Base-by-base conservation (phyloP, 2,329 filamentous ascomycete species). In the Calonectria henricotiae region DNA sequence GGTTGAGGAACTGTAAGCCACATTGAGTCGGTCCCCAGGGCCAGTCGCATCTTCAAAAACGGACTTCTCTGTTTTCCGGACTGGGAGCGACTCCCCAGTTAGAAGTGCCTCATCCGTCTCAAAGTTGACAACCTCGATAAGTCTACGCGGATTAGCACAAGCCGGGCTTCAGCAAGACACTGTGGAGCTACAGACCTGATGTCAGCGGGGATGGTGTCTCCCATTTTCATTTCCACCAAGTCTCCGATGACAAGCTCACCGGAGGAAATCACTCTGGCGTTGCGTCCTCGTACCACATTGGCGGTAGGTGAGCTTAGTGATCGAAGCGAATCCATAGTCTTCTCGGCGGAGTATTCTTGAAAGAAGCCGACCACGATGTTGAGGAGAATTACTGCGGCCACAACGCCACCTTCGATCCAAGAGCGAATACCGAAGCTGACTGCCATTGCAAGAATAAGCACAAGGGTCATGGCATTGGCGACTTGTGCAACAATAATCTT, bases 41-140 rank as follows among this genome's bases (percentile, higher is more conserved):
- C 83, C 83, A 1, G 82, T 86, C 7, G 85, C 83, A 0, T 78
- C 78, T 30, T 79, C 72, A 32, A 86, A 86, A 30, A 85, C 85
- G 25, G 80, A 78, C 20, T 83, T 79, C 6, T 85, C 78, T 74
- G 87, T 83, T 81, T 92, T 89, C 78, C 83, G 85, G 2, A 90
- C 87, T n/a, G 90, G 89, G 0, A 91, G 82, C 7, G 90, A 90
- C 79, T 92, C 90, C 54, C 90, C 90, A 1, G 90, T 92, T 9
- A 92, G 85, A n/a, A 91, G 84, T 1, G 89, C 89, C 78, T 92
- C 90, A 70, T 94, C 91, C 71, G 90, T 92, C 74, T 91, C 90
- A 49, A 91, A 87, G 79, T 93, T 93, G 83, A 92, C 87, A 27
- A 85, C 87, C 71, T 91, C 87, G 46, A 90, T 74, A 3, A 88